Evolutionary conservation across 2,329 filamentous ascomycete species (phyloP).

Genomic region (Colletotrichum musae): DNA sequence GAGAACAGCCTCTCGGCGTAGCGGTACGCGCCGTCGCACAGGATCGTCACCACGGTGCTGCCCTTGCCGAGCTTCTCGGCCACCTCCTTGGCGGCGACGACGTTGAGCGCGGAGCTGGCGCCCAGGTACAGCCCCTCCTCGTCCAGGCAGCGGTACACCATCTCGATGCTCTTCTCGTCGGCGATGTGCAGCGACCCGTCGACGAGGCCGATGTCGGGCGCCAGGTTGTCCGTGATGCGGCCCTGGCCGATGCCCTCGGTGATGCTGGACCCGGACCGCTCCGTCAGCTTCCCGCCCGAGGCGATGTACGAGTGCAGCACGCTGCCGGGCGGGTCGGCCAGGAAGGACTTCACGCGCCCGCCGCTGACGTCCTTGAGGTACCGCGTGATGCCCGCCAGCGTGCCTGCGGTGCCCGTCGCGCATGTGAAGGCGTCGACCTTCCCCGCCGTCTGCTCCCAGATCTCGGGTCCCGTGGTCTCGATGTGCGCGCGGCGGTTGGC

Average conservation of each 20-base stretch:
- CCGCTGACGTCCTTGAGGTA: slow-evolving; percentile 88
- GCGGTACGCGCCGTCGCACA: slow-evolving; percentile 97
- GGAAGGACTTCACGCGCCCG: slow-evolving; percentile 86
- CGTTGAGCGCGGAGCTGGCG: slow-evolving; percentile 93
- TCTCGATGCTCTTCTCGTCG: slow-evolving; percentile 95
- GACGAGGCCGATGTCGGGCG: slow-evolving; percentile 85
- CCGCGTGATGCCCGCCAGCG: slow-evolving; percentile 88
- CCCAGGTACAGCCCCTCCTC: slow-evolving; percentile 97
- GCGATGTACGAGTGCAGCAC: slow-evolving; percentile 94
- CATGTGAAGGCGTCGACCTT: slow-evolving; percentile 95
- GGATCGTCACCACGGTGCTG: slow-evolving; percentile 91
- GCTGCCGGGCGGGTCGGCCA: slow-evolving; percentile 94
- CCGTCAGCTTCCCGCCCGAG: slow-evolving; percentile 86
- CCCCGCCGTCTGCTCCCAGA: slow-evolving; percentile 92
- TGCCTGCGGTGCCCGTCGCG: slow-evolving; percentile 93
- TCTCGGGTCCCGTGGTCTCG: slow-evolving; percentile 97
- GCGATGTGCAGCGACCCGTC: slow-evolving; percentile 88
- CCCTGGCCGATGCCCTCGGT: slow-evolving; percentile 99
- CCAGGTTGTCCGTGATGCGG: slow-evolving; percentile 93
- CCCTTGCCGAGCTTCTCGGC: slow-evolving; percentile 91
- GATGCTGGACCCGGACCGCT: slow-evolving; percentile 88
- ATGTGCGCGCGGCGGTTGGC: slow-evolving; percentile 95
- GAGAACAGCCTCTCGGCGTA: slow-evolving; percentile 97
- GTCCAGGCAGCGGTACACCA: slow-evolving; percentile 97
- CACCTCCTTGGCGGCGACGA: slow-evolving; percentile 94